Percentiles rank a stretch among this genome's conserved stretches.
Evolutionary conservation across 2,329 filamentous ascomycete species (phyloP).

Genomic region (Magnaporthiopsis poae): DNA sequence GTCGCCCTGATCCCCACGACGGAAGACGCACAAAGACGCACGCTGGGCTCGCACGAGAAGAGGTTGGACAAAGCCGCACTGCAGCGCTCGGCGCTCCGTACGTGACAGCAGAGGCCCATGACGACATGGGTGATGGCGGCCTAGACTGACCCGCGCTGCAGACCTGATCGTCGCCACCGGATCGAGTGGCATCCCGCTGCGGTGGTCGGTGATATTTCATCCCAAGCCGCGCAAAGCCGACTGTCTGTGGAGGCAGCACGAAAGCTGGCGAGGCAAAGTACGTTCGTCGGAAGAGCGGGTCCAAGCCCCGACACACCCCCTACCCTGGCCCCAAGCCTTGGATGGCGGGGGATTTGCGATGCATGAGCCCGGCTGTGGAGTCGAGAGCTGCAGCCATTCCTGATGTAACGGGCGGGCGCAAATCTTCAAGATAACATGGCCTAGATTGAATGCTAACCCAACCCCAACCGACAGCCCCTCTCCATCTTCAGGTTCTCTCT

Average conservation of each 20-base stretch:
- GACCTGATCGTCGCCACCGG: background rate
- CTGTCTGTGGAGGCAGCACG: background rate
- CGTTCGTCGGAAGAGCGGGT: background rate
- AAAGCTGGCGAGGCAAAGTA: background rate
- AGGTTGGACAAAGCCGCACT: background rate
- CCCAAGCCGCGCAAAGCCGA: conserved; percentile 10
- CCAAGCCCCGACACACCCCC: background rate
- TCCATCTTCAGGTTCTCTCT: background rate
- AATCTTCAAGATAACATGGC: background rate
- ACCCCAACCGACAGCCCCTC: background rate
- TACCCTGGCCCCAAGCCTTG: background rate
- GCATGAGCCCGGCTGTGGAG: background rate
- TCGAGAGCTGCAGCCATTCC: background rate
- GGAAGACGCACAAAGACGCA: background rate
- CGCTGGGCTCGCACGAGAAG: background rate
- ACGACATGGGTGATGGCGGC: background rate
- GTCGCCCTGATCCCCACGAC: background rate
- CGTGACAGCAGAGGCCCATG: background rate
- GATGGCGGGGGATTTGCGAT: background rate
- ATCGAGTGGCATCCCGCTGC: background rate
- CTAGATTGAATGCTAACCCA: background rate
- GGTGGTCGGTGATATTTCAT: background rate
- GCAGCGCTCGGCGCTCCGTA: background rate
- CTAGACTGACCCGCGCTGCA: conserved; percentile 1
- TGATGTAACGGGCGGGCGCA: background rate